These are phyloP conservation scores for Yarrowia sp. DNA, from an alignment of 805 yeast species.

Conservation along the genomic window DNA sequence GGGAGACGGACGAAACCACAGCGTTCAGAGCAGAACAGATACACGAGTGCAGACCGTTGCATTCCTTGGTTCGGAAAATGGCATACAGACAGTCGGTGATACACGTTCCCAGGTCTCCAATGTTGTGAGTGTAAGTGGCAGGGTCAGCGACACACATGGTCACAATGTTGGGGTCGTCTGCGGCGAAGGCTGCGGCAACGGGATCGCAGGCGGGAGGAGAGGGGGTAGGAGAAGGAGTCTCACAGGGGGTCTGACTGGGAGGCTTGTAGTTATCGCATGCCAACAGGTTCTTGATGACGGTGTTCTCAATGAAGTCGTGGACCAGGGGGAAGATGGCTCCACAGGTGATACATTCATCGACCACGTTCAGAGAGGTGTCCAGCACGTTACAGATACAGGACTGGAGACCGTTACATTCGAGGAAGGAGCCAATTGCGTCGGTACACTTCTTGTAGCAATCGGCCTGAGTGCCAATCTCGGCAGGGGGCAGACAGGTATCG, in stretches of 20 bases:
- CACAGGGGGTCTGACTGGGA: constrained; percentile 20
- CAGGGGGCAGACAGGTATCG: constrained; percentile 9
- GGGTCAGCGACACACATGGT: constrained; percentile 39
- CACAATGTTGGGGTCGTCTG: constrained; percentile 38
- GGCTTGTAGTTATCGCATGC: constrained; percentile 23
- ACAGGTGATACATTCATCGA: constrained; percentile 35
- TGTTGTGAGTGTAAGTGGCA: constrained; percentile 33
- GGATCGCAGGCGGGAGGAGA: constrained; percentile 37
- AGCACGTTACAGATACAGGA: constrained; percentile 25
- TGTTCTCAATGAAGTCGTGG: constrained; percentile 13
- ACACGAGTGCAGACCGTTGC: constrained; percentile 28
- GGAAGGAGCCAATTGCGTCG: constrained; percentile 8
- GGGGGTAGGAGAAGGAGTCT: constrained; percentile 2
- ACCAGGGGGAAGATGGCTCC: constrained; percentile 36
- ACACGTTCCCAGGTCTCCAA: constrained; percentile 23
- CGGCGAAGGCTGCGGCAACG: constrained; percentile 46
- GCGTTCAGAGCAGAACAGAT: constrained; percentile 24
- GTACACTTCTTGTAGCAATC: constrained; percentile 34
- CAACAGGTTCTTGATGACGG: constrained; percentile 12
- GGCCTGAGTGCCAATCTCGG: constrained; percentile 20
- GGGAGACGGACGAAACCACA: background rate
- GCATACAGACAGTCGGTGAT: constrained; percentile 28
- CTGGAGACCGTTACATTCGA: constrained; percentile 4
- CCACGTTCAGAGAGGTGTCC: constrained; percentile 20
- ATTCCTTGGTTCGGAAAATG: constrained; percentile 12